Percentiles rank a stretch among this genome's conserved stretches.
Evolutionary conservation across 805 yeast species (phyloP).

Genomic region (Kodamaea restingae): DNA sequence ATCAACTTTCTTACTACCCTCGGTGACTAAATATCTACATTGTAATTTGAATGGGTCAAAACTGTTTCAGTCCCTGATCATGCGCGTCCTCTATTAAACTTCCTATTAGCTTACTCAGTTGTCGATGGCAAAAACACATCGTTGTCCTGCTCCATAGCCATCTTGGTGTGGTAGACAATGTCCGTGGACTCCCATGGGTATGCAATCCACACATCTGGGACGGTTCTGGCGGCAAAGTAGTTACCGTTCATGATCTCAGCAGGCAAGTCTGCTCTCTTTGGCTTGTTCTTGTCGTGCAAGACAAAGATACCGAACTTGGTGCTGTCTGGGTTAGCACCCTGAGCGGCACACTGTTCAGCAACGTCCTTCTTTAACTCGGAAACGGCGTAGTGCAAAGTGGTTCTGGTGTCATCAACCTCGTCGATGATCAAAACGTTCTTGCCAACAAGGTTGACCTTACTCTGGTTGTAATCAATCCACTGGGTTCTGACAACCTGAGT

Average conservation of each 20-base stretch:
- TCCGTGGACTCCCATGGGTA: conserved; percentile 84
- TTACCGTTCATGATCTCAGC: conserved; percentile 55
- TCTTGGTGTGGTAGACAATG: conserved; percentile 67
- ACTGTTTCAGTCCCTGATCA: too few species aligned
- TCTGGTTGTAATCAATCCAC: conserved; percentile 74
- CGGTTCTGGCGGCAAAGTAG: conserved; percentile 70
- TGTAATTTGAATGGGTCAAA: too few species aligned
- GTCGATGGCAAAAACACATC: conserved; percentile 43
- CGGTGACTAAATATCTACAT: too few species aligned
- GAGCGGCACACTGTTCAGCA: conserved; percentile 51
- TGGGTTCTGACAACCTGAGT: conserved; percentile 71
- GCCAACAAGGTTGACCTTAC: conserved; percentile 58
- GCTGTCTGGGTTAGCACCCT: conserved; percentile 42
- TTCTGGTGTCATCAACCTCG: conserved; percentile 85
- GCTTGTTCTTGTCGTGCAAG: conserved; percentile 69
- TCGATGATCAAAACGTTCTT: conserved; percentile 72
- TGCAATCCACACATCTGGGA: conserved; percentile 80
- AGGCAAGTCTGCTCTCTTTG: conserved; percentile 70
- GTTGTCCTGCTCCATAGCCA: conserved; percentile 71
- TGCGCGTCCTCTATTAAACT: neutral
- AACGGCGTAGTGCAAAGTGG: conserved; percentile 76
- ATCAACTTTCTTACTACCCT: too few species aligned
- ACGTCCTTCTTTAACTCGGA: conserved; percentile 72
- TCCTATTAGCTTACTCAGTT: conserved; percentile 2
- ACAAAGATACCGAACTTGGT: conserved; percentile 75